Percentiles rank a stretch among this genome's conserved stretches.
Conservation (phyloP, 208 protist species). For the Phytomonas francai region DNA sequence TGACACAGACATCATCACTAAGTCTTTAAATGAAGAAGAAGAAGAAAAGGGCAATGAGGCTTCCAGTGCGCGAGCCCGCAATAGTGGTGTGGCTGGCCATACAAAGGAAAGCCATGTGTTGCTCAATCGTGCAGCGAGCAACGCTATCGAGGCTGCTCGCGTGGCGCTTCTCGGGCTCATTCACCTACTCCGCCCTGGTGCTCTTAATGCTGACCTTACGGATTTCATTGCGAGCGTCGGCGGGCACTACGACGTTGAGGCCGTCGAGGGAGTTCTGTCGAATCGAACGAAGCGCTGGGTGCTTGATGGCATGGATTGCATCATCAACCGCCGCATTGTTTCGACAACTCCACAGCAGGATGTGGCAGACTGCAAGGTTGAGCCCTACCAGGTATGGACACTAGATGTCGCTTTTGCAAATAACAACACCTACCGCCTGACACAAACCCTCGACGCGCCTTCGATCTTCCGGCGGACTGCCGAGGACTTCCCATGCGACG, state of each 20-base stretch:
- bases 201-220: conserved; percentile 88
- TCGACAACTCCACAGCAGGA: conserved; percentile 80
- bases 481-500: conserved; percentile 44
- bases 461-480: conserved; percentile 66
- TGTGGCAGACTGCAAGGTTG: conserved; percentile 79
- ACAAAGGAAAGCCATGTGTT: background rate
- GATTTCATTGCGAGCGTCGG: conserved; percentile 90
- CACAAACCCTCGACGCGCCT: conserved; percentile 28
- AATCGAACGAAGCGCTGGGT: conserved; percentile 96
- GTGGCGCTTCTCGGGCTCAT: conserved; percentile 86
- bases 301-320: conserved; percentile 95
- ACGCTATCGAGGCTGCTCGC: conserved; percentile 93
- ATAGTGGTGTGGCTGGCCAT: background rate
- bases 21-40: conserved; percentile 5
- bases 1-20: background rate
- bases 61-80: background rate
- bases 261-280: conserved; percentile 95
- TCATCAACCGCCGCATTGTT: conserved; percentile 84
- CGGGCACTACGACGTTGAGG: conserved; percentile 82
- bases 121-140: conserved; percentile 33
- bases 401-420: conserved; percentile 88
- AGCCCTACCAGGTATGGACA: conserved; percentile 75
- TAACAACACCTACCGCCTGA: conserved; percentile 30
- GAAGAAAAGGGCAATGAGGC: background rate
- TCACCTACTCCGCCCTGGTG: conserved; percentile 63